Evolutionary conservation across 352 stramenopile species (phyloP), one percentile per base, ranked within the genome.

Genomic region (Phytophthora fragariae): DNA sequence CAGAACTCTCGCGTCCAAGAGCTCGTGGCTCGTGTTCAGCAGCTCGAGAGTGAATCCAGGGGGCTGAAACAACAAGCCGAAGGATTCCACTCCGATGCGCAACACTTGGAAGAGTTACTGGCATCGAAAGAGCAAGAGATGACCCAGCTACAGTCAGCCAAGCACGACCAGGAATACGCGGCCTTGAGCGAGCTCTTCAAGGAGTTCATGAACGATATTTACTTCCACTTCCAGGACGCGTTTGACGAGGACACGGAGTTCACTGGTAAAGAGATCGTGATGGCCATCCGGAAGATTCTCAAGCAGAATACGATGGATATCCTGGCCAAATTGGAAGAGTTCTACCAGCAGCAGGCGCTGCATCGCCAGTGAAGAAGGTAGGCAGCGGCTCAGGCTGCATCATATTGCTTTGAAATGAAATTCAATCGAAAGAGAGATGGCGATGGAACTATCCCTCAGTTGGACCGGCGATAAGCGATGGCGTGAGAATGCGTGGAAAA

Each of bases 121-220:
- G 61, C 70, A 1, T 69, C 75, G 7, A 87, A 88, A 57, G 76
- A 91, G 21, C 71, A 89, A 7, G 79, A 88, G 52, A 82, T 92
- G 56, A 72, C 57, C 15, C 60, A 84, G 47, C 46, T 90, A 37
- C 81, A 83, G 46, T 69, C 83, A 11, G 67, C 67, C 33, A 86
- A 83, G 68, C 83, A 78, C 19, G 70, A 87, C 55, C 81, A 88
- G 35, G 85, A 92, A 59, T 85, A 86, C 52, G 77, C 79, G 11
- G 83, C 82, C 41, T 62, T 92, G 55, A 91, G 80, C 57, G 85
- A 91, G 55, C 62, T 93, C 27, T 81, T 95, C 49, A 95, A 95
- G 70, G 88, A 92, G 69, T 89, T 92, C 66, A 95, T 95, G 88
- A 94, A 95, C 85, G 88, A 93, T 72, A 90, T 95, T 62, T 95